These are phyloP conservation scores for Nicotiana knightiana DNA, from an alignment of 257 asterid species.

Conservation along the genomic window DNA sequence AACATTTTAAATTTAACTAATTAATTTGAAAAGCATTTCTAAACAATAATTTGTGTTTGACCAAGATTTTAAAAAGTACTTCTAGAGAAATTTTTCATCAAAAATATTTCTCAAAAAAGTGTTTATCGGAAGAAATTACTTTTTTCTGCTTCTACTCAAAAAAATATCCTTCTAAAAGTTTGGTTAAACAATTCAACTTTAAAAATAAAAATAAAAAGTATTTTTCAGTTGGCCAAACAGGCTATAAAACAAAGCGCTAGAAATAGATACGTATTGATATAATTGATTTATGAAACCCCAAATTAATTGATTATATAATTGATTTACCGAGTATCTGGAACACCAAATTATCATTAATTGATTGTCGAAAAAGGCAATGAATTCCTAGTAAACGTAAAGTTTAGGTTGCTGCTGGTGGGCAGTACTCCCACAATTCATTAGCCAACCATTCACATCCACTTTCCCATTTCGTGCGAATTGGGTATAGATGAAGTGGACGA, in stretches of 20 bases:
- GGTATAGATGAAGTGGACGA: neutral
- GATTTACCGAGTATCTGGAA: too few species aligned
- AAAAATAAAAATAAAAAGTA: too few species aligned
- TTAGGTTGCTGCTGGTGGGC: neutral
- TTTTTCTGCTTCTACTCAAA: too few species aligned
- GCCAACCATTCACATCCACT: neutral
- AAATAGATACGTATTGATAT: neutral
- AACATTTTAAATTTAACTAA: too few species aligned
- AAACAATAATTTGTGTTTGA: too few species aligned
- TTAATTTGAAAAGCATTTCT: too few species aligned
- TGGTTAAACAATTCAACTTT: too few species aligned
- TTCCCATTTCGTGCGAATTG: neutral
- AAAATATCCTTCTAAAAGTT: neutral
- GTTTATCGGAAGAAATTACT: too few species aligned
- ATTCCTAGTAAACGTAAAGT: neutral
- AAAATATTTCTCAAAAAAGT: too few species aligned
- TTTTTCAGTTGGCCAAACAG: too few species aligned
- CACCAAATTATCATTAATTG: neutral
- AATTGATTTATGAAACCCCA: neutral
- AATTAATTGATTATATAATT: neutral
- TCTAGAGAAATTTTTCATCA: too few species aligned
- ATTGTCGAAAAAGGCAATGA: neutral
- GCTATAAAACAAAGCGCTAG: neutral
- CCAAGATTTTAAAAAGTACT: too few species aligned
- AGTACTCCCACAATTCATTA: neutral